Evolutionary conservation across 31 red algal genomes (phyloP), one percentile per base, ranked within the genome.

Genomic region (Endocladia muricata): DNA sequence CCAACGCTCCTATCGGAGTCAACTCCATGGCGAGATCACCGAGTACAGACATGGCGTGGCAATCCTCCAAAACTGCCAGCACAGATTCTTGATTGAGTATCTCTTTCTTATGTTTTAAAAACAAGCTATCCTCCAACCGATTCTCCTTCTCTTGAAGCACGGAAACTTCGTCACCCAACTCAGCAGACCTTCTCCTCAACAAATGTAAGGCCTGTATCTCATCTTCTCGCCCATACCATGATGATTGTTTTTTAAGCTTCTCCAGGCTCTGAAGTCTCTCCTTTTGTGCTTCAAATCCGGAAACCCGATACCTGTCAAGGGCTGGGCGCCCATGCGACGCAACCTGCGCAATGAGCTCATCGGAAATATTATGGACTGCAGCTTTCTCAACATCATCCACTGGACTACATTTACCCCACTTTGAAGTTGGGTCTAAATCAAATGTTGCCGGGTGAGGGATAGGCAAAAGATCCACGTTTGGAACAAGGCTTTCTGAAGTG

Each of bases 31-130:
- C 17, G 3, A 29, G 29, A 7, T 89, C 85, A 6, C 73, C 64
- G 8, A 74, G 37, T 4, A 81, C 47, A 26, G 41, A 37, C 30
- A 89, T 34, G 3, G 76, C 75, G 41, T 89, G 75, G 56, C 85
- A 89, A 52, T 89, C 85, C 40, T 89, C 85, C 60, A 89, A 37
- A 28, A 89, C 85, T 38, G 85, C 85, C 76, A 89, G 54, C 9
- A 81, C 62, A 41, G 85, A 41, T 47, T 52, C 22, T 34, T 81
- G 85, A 1, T 48, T 62, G 26, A 43, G 26, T 4, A 52, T 56
- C 3, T 63, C 65, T 6, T 78, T 47, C 29, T 76, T 81, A 3
- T 81, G 85, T 55, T 44, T 61, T 4, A 40, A 39, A 29, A 44
- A 44, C 33, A 89, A 3, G 4, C 59, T 31, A 5, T 81, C 52